Evolutionary conservation across 1,139 yeast species (phyloP).

Genomic region (Candida glucosophila): DNA sequence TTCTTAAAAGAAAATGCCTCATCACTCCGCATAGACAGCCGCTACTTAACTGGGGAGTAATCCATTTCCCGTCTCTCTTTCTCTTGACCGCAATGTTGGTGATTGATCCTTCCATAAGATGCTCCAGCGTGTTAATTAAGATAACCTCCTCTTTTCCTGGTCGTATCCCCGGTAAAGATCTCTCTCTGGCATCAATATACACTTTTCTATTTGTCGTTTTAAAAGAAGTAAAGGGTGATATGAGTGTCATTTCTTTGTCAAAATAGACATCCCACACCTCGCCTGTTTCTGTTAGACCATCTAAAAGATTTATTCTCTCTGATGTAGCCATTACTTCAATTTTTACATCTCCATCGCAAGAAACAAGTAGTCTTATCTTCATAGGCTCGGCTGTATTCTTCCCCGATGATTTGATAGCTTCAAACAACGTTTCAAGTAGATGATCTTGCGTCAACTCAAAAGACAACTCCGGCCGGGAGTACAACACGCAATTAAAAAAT

Average conservation of each 20-base stretch:
- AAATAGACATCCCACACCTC: conserved; percentile 52
- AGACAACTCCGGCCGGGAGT: conserved; percentile 6
- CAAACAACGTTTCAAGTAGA: conserved; percentile 37
- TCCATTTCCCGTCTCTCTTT: conserved; percentile 44
- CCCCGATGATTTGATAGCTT: conserved; percentile 23
- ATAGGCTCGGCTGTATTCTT: conserved; percentile 31
- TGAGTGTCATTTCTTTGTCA: conserved; percentile 43
- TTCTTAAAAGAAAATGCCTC: conserved; percentile 54
- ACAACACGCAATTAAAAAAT: conserved; percentile 36
- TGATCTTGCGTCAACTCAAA: conserved; percentile 32
- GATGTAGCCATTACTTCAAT: conserved; percentile 43
- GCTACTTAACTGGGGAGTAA: conserved; percentile 65
- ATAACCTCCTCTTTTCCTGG: conserved; percentile 57
- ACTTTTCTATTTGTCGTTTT: conserved; percentile 71
- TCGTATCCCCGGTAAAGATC: conserved; percentile 29
- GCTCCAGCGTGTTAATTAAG: conserved; percentile 50
- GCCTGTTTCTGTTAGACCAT: conserved; percentile 24
- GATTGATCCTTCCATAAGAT: conserved; percentile 77
- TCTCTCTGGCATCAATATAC: conserved; percentile 54
- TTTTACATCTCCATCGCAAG: conserved; percentile 38
- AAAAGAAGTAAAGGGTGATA: conserved; percentile 78
- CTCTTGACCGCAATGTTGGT: conserved; percentile 67
- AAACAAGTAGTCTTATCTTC: conserved; percentile 51
- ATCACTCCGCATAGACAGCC: conserved; percentile 88
- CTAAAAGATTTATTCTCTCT: conserved; percentile 29